Percentiles rank a stretch among this genome's conserved stretches.
phyloP scores from a whole-genome alignment of 164 flowering plant species.

The Magnolia sinica region DNA sequence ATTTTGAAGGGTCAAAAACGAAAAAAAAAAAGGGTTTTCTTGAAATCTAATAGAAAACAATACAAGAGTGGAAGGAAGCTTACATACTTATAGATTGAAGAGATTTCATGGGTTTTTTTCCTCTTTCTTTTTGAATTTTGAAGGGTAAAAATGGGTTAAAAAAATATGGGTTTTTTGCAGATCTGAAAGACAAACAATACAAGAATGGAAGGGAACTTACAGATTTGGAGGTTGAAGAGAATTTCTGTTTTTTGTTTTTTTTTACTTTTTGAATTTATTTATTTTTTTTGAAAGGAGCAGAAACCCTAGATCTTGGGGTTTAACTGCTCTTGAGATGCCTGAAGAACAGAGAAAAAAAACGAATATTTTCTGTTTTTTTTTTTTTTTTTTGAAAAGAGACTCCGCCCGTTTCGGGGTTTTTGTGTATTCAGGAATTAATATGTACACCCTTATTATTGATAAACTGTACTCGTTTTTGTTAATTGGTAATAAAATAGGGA shows the following conservation, averaged over 20 bases:
- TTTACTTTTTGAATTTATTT: neutral
- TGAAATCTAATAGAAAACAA: neutral
- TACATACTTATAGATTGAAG: no score
- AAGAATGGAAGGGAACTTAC: neutral
- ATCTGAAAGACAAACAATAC: neutral
- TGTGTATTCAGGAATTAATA: neutral
- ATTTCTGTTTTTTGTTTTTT: neutral
- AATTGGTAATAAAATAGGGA: no score
- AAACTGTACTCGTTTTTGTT: no score
- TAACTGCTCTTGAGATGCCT: neutral
- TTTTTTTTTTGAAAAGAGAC: neutral
- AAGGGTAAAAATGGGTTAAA: neutral
- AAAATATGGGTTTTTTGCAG: neutral
- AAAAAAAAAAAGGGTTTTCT: neutral
- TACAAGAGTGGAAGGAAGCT: no score
- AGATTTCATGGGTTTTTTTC: no score
- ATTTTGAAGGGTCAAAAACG: neutral
- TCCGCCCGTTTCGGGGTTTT: neutral
- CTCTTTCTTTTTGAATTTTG: no score
- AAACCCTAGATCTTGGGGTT: conserved; percentile 7
- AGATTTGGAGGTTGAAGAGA: neutral
- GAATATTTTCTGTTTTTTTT: neutral
- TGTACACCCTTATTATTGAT: neutral
- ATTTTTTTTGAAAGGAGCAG: neutral
- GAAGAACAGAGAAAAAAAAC: neutral